Evolutionary conservation across 2,329 filamentous ascomycete species (phyloP).

Genomic region (Tolypocladium nubicola): DNA sequence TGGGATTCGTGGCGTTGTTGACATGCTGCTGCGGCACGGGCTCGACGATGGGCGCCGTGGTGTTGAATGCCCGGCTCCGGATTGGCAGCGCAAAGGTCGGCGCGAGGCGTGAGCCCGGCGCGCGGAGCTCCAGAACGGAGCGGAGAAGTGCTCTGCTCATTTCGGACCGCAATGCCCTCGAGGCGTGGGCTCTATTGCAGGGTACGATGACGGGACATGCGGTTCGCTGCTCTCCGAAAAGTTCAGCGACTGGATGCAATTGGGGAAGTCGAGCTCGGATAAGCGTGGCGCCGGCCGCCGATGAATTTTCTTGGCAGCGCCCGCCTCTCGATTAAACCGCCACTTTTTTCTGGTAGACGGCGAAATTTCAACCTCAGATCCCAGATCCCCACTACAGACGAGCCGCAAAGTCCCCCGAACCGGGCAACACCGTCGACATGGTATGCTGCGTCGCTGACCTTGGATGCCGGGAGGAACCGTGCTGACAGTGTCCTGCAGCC

Average conservation of each 20-base stretch:
- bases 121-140: conserved; percentile 51
- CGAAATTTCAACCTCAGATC: conserved; percentile 6
- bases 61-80: conserved; percentile 30
- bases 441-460: conserved; percentile 10
- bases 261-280: conserved; percentile 13
- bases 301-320: not conserved
- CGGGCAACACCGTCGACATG: conserved; percentile 17
- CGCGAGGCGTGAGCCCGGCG: conserved; percentile 19
- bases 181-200: conserved; percentile 12
- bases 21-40: conserved; percentile 19
- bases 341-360: conserved; percentile 5
- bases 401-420: not conserved
- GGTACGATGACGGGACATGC: conserved; percentile 7
- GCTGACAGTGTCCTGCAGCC: conserved; percentile 37
- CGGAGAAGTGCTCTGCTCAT: conserved; percentile 53
- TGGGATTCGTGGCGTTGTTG: conserved; percentile 28
- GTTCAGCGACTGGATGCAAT: conserved; percentile 5
- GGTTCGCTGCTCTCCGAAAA: conserved; percentile 5
- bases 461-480: no score
- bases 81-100: conserved; percentile 15
- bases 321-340: not conserved
- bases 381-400: not conserved
- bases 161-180: conserved; percentile 13
- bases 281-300: conserved; percentile 23
- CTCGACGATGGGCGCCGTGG: conserved; percentile 39